These are phyloP conservation scores for Alternaria alternata DNA, from an alignment of 2,329 filamentous ascomycete genomes.

Conservation along the genomic window DNA sequence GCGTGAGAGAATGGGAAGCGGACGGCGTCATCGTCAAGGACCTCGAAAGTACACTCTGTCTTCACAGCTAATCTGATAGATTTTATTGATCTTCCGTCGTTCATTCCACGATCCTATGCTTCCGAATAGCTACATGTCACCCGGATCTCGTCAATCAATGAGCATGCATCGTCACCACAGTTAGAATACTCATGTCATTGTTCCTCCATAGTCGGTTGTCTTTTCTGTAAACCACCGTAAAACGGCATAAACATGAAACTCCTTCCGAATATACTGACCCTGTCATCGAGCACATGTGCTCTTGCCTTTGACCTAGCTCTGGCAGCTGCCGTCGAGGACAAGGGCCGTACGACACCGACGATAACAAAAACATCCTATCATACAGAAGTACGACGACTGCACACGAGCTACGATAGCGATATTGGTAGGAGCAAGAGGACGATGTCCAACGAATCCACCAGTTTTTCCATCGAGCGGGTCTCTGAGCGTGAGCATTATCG, in stretches of 20 bases:
- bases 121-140: neutral
- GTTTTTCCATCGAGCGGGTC: too few species aligned
- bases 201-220: neutral
- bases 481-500: neutral
- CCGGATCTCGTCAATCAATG: neutral
- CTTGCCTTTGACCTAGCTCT: neutral
- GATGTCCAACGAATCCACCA: neutral
- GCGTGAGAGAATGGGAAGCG: neutral
- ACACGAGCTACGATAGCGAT: too few species aligned
- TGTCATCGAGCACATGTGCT: neutral
- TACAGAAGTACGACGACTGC: neutral
- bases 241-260: neutral
- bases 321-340: neutral
- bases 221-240: neutral
- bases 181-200: neutral
- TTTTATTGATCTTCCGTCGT: neutral
- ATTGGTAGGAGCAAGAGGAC: neutral
- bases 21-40: neutral
- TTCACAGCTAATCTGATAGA: neutral
- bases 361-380: neutral
- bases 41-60: rapidly evolving
- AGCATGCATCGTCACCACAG: neutral
- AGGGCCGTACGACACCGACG: neutral
- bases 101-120: neutral
- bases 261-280: neutral